Conservation (phyloP, 139 green algal genomes). For the Trebouxia sp. region DNA sequence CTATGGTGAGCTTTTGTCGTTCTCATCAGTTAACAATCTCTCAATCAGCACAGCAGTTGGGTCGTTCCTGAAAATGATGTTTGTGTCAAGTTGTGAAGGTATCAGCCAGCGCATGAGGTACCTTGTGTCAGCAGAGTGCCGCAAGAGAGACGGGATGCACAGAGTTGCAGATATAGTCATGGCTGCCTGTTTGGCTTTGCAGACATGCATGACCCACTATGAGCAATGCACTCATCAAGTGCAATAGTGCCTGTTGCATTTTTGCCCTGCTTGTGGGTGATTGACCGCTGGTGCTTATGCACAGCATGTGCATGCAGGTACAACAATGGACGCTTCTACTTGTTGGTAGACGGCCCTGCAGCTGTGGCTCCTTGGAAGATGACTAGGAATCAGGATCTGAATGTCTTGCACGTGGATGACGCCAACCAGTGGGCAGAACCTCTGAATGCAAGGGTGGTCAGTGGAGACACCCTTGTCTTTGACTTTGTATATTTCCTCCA, state of each 20-base stretch:
- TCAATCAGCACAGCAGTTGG: no score
- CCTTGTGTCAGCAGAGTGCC: no score
- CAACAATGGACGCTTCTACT: conserved; percentile 74
- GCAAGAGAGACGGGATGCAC: no score
- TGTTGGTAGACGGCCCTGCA: conserved; percentile 66
- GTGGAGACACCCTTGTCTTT: conserved; percentile 81
- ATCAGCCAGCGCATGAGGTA: no score
- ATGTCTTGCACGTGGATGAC: conserved; percentile 53
- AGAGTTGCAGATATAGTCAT: no score
- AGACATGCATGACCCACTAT: no score
- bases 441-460: conserved; percentile 51
- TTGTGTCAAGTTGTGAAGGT: no score
- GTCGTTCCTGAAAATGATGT: no score
- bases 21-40: no score
- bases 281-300: no score
- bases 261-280: no score
- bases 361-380: conserved; percentile 51
- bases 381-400: conserved; percentile 57
- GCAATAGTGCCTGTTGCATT: neutral
- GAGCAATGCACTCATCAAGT: neutral
- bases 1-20: conserved; percentile 58
- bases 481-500: conserved; percentile 90
- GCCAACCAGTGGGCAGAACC: conserved; percentile 35
- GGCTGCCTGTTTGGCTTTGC: no score
- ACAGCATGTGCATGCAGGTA: conserved; percentile 60